Base-by-base conservation (phyloP, 1,139 yeast species). In the Debaryomycetaceae sp. region DNA sequence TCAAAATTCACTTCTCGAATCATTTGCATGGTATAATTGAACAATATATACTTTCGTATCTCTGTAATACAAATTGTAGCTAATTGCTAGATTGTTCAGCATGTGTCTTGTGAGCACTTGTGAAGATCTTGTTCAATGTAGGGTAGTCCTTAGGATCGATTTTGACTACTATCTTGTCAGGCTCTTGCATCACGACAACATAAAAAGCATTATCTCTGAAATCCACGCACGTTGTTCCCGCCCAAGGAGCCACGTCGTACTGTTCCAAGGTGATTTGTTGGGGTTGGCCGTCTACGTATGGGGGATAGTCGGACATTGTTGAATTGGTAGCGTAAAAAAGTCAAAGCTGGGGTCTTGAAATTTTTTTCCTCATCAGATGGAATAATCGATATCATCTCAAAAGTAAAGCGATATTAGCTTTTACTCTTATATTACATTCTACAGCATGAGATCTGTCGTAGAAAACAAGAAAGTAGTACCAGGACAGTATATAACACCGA, bases 401-500 rank as follows among this genome's bases (percentile, higher is more conserved):
- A 17, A 17, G 20, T 17, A 17, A 4, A 17, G 20, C 20, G 20
- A 17, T 17, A 31, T 31, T 11, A n/a, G 34, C 13, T 31, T 31
- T n/a, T n/a, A 11, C 13, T n/a, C 4, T n/a, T 14, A 13, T 17
- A 36, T 36, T 7, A 17, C 14, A 9, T 7, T 17, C 37, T 35
- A 37, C 24, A 24, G 22, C 34, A 14, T n/a, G 24, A 7, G 3
- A 9, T 34, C 14, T 6, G 24, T 36, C 34, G 33, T 35, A 37
- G 42, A 39, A 22, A 42, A 27, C 14, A 49, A 67, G 24, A 60
- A 59, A 37, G 90, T 81, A 3, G 76, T 87, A 13, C 97, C 97
- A 1, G 97, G 97, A 1, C 96, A 89, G 49, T 73, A 72, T 51
- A 60, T 75, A 36, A 58, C 67, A 8, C 76, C 78, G 2, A 62